Evolutionary conservation across 768 basidiomycete species (phyloP), one percentile per base, ranked within the genome.

Genomic region (Kwoniella europaea): DNA sequence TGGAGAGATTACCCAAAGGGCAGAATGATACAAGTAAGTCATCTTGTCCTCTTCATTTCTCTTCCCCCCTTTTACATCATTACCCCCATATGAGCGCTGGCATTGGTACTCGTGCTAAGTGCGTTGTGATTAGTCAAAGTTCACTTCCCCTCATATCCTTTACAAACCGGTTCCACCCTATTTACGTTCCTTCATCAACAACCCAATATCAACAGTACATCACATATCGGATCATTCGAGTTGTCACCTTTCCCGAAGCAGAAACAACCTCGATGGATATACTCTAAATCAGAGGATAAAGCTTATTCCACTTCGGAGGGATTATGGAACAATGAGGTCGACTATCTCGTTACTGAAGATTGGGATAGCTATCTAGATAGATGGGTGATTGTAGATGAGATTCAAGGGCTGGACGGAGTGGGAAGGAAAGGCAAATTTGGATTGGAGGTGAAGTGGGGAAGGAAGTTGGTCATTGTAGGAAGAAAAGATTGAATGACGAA

Each of bases 111-210:
- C n/a, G 58, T 20, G 54, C 70, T 63, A 61, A 24, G 22, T 12
- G 12, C 12, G 24, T 56, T 56, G 69, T 27, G 16, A 56, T 63
- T 76, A 76, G 76, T 78, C 0, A 75, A 82, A 84, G 88, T 89
- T 46, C 88, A 90, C 68, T 88, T 96, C 3, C 91, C 95, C 77
- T 89, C 97, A 55, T 90, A 89, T 62, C 92, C 95, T 72, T 88
- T 93, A 2, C 94, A 96, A 82, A 93, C 91, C 0, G 96, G 97
- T 2, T 92, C 93, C 2, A 91, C 93, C 0, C 89, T 94, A 64
- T 97, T 98, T 86, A 88, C 93, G 1, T 86, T 80, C 73, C 71
- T 87, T 63, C 80, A 85, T 63, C 44, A 27, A 59, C 50, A 60
- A 78, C 4, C 60, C 69, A 52, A 67, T 53, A 44, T 74, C 50